A percentile compares a stretch with the other conserved stretches of the same genome.
These are phyloP conservation scores for Taphrina pruni DNA, from an alignment of 1,139 yeast genomes.

Conservation along the genomic window DNA sequence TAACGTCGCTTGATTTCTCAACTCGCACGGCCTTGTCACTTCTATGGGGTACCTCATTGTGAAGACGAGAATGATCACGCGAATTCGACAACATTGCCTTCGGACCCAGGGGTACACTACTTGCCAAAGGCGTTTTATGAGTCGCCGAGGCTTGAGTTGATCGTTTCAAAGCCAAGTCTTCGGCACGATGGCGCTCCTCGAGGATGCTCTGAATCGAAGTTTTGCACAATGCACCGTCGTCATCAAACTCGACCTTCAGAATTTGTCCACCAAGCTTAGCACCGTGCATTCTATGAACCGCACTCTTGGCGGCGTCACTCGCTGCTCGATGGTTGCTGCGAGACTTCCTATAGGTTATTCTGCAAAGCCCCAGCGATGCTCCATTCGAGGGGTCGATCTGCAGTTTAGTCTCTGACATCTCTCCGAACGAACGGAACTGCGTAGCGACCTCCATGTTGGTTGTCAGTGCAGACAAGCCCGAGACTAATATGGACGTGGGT, in stretches of 20 bases:
- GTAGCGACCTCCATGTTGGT: slow-evolving; percentile 58
- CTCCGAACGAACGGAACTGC: slow-evolving; percentile 70
- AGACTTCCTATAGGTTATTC: slow-evolving; percentile 67
- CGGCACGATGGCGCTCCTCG: slow-evolving; percentile 45
- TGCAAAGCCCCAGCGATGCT: slow-evolving; percentile 77
- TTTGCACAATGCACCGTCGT: slow-evolving; percentile 49
- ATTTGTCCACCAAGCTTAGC: slow-evolving; percentile 52
- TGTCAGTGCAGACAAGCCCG: slow-evolving; percentile 64
- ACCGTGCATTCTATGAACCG: slow-evolving; percentile 52
- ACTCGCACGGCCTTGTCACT: background rate
- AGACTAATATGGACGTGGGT: slow-evolving; percentile 68
- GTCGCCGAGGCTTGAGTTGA: slow-evolving; percentile 9
- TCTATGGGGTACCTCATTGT: background rate
- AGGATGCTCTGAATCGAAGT: slow-evolving; percentile 47
- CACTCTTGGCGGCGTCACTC: slow-evolving; percentile 54
- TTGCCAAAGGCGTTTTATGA: slow-evolving; percentile 1
- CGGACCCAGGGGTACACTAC: slow-evolving; percentile 10
- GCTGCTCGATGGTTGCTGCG: slow-evolving; percentile 53
- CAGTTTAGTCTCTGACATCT: slow-evolving; percentile 62
- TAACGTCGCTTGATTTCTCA: background rate
- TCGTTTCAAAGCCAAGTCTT: slow-evolving; percentile 38
- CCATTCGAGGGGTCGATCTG: slow-evolving; percentile 77
- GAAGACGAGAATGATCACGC: slow-evolving; percentile 6
- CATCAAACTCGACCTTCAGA: slow-evolving; percentile 52
- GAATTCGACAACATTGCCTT: slow-evolving; percentile 13